Evolutionary conservation across 2,329 filamentous ascomycete genomes (phyloP).

Genomic region (Magnaporthiopsis poae): DNA sequence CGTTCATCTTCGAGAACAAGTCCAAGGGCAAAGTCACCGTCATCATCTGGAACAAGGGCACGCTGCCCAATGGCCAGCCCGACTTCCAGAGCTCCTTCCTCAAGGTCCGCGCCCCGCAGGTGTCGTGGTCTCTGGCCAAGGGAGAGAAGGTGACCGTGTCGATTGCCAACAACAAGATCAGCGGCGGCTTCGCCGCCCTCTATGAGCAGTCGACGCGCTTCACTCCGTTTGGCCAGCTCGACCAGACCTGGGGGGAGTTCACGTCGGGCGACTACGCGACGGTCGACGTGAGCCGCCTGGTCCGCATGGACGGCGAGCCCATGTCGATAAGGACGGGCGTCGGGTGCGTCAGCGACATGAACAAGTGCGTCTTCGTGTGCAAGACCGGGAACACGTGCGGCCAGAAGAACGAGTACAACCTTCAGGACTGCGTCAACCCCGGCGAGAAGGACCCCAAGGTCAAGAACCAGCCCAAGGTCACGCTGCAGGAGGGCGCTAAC

Average conservation of each 20-base stretch:
- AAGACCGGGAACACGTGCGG: slow-evolving; percentile 24
- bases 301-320: slow-evolving; percentile 32
- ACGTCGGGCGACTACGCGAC: slow-evolving; percentile 28
- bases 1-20: slow-evolving; percentile 21
- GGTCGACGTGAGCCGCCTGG: slow-evolving; percentile 32
- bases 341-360: slow-evolving; percentile 31
- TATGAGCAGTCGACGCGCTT: slow-evolving; percentile 20
- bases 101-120: slow-evolving; percentile 19
- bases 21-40: slow-evolving; percentile 14
- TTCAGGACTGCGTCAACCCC: slow-evolving; percentile 24
- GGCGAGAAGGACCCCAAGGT: not conserved
- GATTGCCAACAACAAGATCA: slow-evolving; percentile 22
- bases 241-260: slow-evolving; percentile 35
- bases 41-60: slow-evolving; percentile 18
- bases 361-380: slow-evolving; percentile 34
- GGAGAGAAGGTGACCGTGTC: slow-evolving; percentile 28
- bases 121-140: slow-evolving; percentile 29
- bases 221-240: slow-evolving; percentile 27
- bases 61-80: slow-evolving; percentile 6
- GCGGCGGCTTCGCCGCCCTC: slow-evolving; percentile 30
- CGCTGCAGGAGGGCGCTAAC: slow-evolving; percentile 5
- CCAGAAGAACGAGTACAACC: slow-evolving; percentile 24
- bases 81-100: slow-evolving; percentile 21
- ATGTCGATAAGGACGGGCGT: slow-evolving; percentile 25
- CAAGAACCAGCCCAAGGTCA: not conserved